Evolutionary conservation across 805 yeast genomes (phyloP), one percentile per base, ranked within the genome.

Genomic region (Candida gorgasii): DNA sequence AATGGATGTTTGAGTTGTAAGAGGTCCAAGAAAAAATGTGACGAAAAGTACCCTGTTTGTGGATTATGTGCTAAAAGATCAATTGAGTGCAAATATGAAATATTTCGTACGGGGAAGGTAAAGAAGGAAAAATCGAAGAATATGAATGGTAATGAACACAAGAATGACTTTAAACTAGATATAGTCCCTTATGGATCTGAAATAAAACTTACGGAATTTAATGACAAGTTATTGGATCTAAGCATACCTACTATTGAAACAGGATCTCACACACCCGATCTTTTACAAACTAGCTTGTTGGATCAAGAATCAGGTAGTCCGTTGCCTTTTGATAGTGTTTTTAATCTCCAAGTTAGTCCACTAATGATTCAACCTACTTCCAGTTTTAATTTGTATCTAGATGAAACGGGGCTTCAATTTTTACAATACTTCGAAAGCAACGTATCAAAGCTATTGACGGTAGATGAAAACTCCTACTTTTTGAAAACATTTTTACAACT

Each of bases 1-100:
- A 41, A 41, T 15, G 44, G 44, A 12, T 41, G 44, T 36, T 20
- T 23, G n/a, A 32, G 16, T 19, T 42, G 45, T 28, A 42, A 42
- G 34, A 30, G 22, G 29, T 23, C 41, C 16, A 42, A 42, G 41
- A 42, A 36, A 34, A 42, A 42, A 17, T 42, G 45, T 30, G 41
- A 42, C 23, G 45, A 42, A 36, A 16, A 6, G 4, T 42, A 18
- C 13, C 45, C 45, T 8, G 15, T 8, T 31, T 42, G 45, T 36
- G 37, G 38, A 15, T 26, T 23, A 13, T 42, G 45, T 36, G 14
- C 9, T 4, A 42, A 36, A 20, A 26, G 41, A 9, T 17, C 23
- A 11, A 8, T 41, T 5, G 26, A 28, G 3, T 41, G 44, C 27
- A 36, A 35, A 9, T 41, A 41, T 31, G 44, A 41, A 14, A 41